Evolutionary conservation across 768 basidiomycete genomes (phyloP).

Genomic region (Lactarius indigo): DNA sequence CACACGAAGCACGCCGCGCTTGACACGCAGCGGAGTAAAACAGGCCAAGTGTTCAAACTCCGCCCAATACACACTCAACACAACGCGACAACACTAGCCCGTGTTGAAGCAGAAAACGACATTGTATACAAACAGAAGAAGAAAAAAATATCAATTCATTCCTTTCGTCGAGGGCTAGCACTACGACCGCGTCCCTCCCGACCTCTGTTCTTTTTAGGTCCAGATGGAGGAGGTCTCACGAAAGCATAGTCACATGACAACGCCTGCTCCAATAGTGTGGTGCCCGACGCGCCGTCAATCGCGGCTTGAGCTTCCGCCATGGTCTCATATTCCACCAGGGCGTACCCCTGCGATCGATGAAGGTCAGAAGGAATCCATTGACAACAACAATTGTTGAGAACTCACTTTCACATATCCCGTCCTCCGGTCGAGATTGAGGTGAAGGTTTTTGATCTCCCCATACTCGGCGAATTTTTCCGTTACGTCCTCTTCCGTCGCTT

Average conservation of each 20-base stretch:
- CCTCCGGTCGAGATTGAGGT: conserved; percentile 92
- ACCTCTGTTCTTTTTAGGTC: conserved; percentile 72
- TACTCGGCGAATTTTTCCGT: conserved; percentile 95
- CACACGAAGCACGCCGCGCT: background rate
- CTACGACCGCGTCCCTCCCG: conserved; percentile 66
- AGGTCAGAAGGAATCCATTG: background rate
- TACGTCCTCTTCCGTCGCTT: conserved; percentile 96
- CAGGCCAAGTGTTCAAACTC: background rate
- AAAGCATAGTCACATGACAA: conserved; percentile 93
- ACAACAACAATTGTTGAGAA: conserved; percentile 7
- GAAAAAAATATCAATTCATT: conserved; percentile 25
- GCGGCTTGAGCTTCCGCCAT: conserved; percentile 92
- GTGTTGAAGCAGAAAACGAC: background rate
- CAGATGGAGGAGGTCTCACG: conserved; percentile 77
- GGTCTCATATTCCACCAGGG: conserved; percentile 95
- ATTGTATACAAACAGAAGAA: conserved; percentile 8
- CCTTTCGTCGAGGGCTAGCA: conserved; percentile 68
- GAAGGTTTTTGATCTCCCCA: conserved; percentile 96
- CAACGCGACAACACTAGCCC: background rate
- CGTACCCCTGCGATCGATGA: conserved; percentile 72
- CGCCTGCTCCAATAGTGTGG: conserved; percentile 77
- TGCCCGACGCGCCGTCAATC: conserved; percentile 85
- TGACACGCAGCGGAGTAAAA: background rate
- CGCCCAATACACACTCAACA: conserved; percentile 1
- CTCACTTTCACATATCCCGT: conserved; percentile 98